Evolutionary conservation across 2,329 filamentous ascomycete species (phyloP), one percentile per base, ranked within the genome.

Genomic region (Clarireedia hainanense): DNA sequence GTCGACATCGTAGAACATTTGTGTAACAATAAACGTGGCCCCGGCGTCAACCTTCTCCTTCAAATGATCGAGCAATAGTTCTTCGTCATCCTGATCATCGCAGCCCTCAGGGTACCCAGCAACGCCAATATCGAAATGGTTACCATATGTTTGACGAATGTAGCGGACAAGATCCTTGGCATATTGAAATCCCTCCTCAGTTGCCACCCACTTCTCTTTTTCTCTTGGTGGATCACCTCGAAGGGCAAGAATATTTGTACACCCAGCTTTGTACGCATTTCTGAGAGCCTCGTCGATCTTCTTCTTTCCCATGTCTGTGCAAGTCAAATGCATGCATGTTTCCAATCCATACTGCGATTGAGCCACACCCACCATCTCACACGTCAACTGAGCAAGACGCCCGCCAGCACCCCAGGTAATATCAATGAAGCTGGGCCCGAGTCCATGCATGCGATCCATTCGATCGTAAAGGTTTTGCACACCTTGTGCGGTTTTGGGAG

Each of bases 1-100:
- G 67, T 99, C 92, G 50, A 84, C 91, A 68, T 99, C 92, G 76
- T 99, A 99, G 74, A 97, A 97, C 94, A 99, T 99, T 75, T 99
- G 94, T 0, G 94, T 97, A 53, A 99, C 89, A 61, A 99, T 88
- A 70, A 97, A 99, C 6, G 88, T 86, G 60, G 87, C 91, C 51
- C 94, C 94, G 57, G 89, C 89, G 69, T 99, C 94, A 36, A 97
- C 86, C 76, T 99, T 99, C 72, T 97, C 88, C 75, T 97, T 97
- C 68, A 99, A 74, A 71, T 97, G 94, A 61, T 94, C 86, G 61
- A 99, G 83, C 66, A 99, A 79, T 58, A 82, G 73, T 47, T 96
- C 91, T 52, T 90, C 86, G 67, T 96, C 85, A 65, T 89, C 84
- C 70, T 96, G 91, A 71, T 97, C 94, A 66, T 99, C 94, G 65